A percentile compares a stretch with the other conserved stretches of the same genome.
These are phyloP conservation scores for Orobanche coerulescens DNA, from an alignment of 257 asterid genomes.

Conservation along the genomic window DNA sequence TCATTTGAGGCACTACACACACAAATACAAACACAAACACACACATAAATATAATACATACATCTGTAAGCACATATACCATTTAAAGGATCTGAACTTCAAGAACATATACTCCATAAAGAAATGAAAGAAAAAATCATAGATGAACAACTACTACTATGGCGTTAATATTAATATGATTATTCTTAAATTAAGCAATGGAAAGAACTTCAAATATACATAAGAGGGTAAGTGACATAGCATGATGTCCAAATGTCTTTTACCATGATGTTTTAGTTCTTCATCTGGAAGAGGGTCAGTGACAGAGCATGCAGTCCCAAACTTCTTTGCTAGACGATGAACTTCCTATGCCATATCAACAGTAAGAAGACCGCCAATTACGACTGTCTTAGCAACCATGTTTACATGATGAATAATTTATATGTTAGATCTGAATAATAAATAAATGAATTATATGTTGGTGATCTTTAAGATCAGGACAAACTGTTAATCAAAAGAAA, in stretches of 20 bases:
- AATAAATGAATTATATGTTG: not conserved
- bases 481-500: not conserved
- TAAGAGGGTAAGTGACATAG: not conserved
- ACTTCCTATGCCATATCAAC: constrained; percentile 74
- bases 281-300: constrained; percentile 76
- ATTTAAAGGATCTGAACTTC: constrained; percentile 6
- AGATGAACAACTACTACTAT: not conserved
- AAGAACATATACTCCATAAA: constrained; percentile 1
- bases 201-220: not conserved
- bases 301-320: constrained; percentile 59
- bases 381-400: constrained; percentile 88
- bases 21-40: too few relatives aligned
- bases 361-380: constrained; percentile 74
- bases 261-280: constrained; percentile 75
- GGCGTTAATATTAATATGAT: not conserved
- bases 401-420: constrained; percentile 24
- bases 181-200: not conserved
- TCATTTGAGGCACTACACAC: too few relatives aligned
- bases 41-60: not conserved
- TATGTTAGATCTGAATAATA: constrained; percentile 3
- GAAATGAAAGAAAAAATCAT: not conserved
- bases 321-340: constrained; percentile 52
- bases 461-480: not conserved
- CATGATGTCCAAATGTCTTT: constrained; percentile 16
- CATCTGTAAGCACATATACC: constrained; percentile 11